These are phyloP conservation scores for Croton laevigatus DNA, from an alignment of 441 rosid genomes.

Conservation along the genomic window DNA sequence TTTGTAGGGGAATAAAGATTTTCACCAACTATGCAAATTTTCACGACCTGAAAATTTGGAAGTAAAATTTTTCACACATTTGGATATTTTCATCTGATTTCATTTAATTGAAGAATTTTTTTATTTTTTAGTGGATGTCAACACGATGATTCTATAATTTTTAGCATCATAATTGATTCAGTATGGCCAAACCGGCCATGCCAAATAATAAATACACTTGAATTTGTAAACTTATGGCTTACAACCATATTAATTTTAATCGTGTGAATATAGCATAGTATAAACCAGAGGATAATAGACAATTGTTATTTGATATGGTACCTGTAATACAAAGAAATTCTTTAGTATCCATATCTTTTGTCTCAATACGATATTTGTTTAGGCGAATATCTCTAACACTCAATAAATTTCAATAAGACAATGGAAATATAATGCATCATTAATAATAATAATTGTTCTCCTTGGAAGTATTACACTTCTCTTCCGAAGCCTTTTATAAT, in stretches of 20 bases:
- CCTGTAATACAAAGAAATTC: slow-evolving; percentile 9
- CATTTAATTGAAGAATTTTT: neutral
- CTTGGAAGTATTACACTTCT: neutral
- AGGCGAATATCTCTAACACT: too few relatives aligned
- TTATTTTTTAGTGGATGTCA: neutral
- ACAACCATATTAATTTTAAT: neutral
- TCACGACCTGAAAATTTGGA: too few relatives aligned
- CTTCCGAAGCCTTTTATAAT: too few relatives aligned
- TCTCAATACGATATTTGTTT: neutral
- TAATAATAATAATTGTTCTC: neutral
- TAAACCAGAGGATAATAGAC: neutral
- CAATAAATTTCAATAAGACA: neutral
- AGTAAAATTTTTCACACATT: too few relatives aligned
- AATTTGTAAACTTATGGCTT: neutral
- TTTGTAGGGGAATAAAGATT: too few relatives aligned
- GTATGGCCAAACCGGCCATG: slow-evolving; percentile 1
- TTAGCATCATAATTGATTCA: neutral
- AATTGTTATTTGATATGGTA: neutral
- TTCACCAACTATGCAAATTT: too few relatives aligned
- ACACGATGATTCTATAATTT: neutral
- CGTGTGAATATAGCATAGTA: neutral
- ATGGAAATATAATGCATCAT: neutral
- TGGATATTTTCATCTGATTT: too few relatives aligned
- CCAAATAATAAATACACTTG: neutral
- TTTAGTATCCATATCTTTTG: neutral